Conservation (phyloP, 2,329 filamentous ascomycete species). For the Fusarium marasasianum region DNA sequence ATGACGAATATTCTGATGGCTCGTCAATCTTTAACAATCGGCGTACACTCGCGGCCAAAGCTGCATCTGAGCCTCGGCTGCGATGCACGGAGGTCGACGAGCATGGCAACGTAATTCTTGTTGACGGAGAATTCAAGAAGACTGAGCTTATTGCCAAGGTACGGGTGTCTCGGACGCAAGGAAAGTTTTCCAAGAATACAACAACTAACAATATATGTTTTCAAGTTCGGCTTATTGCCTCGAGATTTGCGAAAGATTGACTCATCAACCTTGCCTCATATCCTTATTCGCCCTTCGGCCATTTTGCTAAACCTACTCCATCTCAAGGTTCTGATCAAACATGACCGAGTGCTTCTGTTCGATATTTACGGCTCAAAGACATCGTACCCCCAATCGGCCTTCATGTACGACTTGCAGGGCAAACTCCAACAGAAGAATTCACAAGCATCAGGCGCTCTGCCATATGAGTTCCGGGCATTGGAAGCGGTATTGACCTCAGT, state of each 20-base stretch:
- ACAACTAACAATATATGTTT: conserved; percentile 10
- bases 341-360: conserved; percentile 93
- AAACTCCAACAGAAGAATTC: conserved; percentile 84
- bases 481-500: conserved; percentile 96
- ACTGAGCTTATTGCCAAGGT: conserved; percentile 96
- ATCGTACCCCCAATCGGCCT: conserved; percentile 93
- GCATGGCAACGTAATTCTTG: conserved; percentile 87
- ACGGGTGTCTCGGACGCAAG: conserved; percentile 15
- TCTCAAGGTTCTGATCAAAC: conserved; percentile 92
- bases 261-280: conserved; percentile 93
- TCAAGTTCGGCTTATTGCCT: conserved; percentile 86
- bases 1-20: conserved; percentile 67
- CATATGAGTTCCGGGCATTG: conserved; percentile 95
- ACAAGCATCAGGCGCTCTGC: conserved; percentile 69
- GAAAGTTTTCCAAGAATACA: not conserved
- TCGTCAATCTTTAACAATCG: conserved; percentile 71
- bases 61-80: conserved; percentile 83
- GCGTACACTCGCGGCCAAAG: conserved; percentile 76
- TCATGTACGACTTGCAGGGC: conserved; percentile 96
- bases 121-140: conserved; percentile 97
- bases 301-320: conserved; percentile 98
- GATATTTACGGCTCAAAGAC: conserved; percentile 95
- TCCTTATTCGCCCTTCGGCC: conserved; percentile 89
- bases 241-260: conserved; percentile 98
- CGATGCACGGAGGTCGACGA: conserved; percentile 96